Evolutionary conservation across 2,329 filamentous ascomycete genomes (phyloP), one percentile per base, ranked within the genome.

Genomic region (Monilinia fructicola): DNA sequence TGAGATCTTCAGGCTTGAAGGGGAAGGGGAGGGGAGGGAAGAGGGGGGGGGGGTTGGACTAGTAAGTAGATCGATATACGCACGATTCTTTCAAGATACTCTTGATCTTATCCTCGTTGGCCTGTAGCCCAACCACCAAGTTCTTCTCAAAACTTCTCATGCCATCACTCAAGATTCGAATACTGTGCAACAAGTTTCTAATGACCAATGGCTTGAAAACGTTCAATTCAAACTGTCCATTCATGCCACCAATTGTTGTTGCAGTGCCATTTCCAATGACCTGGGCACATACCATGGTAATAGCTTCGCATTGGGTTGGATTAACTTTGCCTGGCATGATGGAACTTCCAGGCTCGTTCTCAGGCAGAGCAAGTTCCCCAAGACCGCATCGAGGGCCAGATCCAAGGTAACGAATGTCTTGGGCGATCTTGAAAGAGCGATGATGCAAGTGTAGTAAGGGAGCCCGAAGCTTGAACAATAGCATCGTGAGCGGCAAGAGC

Each of bases 281-380:
- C 81, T 99, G 95, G 26, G 92, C 88, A 83, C 94, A 97, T 69
- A 98, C 84, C 95, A 99, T 99, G 74, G 95, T 98, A 79, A 99
- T 83, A 69, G 93, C 91, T 84, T 99, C 95, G 81, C 93, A 97
- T 82, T 99, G 95, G 42, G 95, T 99, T 42, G 95, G 95, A 84
- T 99, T 99, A 78, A 99, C 95, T 84, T 99, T 99, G 76, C 95
- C 95, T 54, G 95, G 95, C 95, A 99, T 99, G 84, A 99, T 98
- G 74, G 91, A 96, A 76, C 90, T 95, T 71, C 94, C 94, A 44
- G 95, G 95, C 84, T 99, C 95, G 82, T 99, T 99, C 83, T 99
- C 95, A 35, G 95, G 95, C 62, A 99, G 87, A 76, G 87, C 86
- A 70, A 99, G 87, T 83, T 99, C 95, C 72, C 93, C 94, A 28